Evolutionary conservation across 75 land plant species (phyloP).

Genomic region (Gnetum montanum): DNA sequence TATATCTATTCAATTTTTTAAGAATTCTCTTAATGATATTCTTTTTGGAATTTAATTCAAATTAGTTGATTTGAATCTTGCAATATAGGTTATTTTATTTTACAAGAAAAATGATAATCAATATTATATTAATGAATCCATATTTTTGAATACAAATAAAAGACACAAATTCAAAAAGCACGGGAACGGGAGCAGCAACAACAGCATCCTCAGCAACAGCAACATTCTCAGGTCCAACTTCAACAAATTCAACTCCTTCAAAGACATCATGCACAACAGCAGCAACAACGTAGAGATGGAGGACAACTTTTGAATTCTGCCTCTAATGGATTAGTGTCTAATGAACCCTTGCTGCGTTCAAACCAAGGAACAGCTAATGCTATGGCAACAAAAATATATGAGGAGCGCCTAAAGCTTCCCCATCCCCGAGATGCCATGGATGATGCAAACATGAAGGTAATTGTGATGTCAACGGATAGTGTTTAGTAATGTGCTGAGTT

Average conservation of each 20-base stretch:
- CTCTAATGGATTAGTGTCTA: conserved; percentile 49
- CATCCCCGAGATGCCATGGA: conserved; percentile 72
- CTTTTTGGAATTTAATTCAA: not conserved
- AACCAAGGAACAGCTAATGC: conserved; percentile 63
- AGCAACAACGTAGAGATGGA: conserved; percentile 58
- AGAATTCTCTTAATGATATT: too few species aligned
- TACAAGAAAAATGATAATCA: too few species aligned
- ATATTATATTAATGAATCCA: too few species aligned
- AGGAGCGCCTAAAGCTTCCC: conserved; percentile 78
- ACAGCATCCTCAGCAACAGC: conserved; percentile 47
- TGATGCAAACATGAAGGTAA: conserved; percentile 72
- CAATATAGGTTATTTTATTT: too few species aligned
- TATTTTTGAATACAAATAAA: not conserved
- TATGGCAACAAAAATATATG: conserved; percentile 84
- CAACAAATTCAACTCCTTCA: conserved; percentile 17
- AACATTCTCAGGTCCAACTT: conserved; percentile 30
- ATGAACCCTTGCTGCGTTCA: conserved; percentile 49
- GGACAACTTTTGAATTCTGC: conserved; percentile 44
- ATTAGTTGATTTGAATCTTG: too few species aligned
- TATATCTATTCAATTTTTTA: too few species aligned
- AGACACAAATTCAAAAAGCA: conserved; percentile 82
- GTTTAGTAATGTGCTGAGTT: not conserved
- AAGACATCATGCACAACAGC: conserved; percentile 18
- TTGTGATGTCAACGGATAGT: not conserved
- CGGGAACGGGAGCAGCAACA: conserved; percentile 65